Conservation (phyloP, 2,329 filamentous ascomycete species). For the Xylariomycetidae sp. region DNA sequence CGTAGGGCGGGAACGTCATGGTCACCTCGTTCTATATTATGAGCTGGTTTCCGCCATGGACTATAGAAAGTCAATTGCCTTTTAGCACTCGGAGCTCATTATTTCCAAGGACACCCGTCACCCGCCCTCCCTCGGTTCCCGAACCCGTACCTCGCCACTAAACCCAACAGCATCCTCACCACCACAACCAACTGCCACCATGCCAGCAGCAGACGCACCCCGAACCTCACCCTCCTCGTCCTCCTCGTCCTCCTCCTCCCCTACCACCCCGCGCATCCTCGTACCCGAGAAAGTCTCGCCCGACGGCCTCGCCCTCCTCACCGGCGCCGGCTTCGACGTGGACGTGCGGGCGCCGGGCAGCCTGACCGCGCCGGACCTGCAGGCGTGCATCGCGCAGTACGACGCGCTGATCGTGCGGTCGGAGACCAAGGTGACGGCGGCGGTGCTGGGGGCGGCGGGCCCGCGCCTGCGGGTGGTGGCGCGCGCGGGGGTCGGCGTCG, state of each 20-base stretch:
- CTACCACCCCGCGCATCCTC: constrained; percentile 44
- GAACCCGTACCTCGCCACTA: no score
- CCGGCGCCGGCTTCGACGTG: constrained; percentile 57
- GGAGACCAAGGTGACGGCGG: constrained; percentile 71
- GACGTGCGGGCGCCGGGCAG: constrained; percentile 58
- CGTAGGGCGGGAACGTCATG: no score
- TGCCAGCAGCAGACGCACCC: not conserved
- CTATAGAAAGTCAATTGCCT: no score
- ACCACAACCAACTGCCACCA: not conserved
- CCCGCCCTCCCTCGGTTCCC: no score
- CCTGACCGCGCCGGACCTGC: constrained; percentile 56
- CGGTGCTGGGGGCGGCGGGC: constrained; percentile 55
- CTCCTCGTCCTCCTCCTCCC: not conserved
- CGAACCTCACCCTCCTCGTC: not conserved
- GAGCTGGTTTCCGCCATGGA: no score
- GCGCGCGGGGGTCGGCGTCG: constrained; percentile 73
- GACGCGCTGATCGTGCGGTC: constrained; percentile 74
- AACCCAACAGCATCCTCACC: no score
- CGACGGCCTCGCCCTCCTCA: constrained; percentile 68
- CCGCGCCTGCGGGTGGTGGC: constrained; percentile 71
- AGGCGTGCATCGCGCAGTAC: constrained; percentile 62
- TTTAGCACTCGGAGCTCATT: no score
- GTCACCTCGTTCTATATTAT: no score
- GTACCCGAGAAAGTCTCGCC: constrained; percentile 75
- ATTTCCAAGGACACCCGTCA: no score